Conservation (phyloP, 164 flowering plant species). For the Taxillus chinensis region DNA sequence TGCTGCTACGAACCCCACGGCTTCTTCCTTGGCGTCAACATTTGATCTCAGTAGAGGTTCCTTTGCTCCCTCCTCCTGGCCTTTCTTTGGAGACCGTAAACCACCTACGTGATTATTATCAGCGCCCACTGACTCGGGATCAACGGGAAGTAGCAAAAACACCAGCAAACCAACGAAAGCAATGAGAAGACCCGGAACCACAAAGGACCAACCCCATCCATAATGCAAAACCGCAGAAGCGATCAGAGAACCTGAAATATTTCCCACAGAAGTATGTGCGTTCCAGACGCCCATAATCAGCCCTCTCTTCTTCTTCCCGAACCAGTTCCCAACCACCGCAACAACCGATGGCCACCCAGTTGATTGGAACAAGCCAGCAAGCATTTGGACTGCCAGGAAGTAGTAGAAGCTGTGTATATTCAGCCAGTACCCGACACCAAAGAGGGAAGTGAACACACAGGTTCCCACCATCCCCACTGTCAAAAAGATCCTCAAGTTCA, state of each 20-base stretch:
- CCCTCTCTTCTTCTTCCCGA: constrained; percentile 84
- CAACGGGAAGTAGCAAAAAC: constrained; percentile 61
- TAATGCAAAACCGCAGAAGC: constrained; percentile 62
- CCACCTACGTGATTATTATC: constrained; percentile 35
- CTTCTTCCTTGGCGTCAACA: constrained; percentile 16
- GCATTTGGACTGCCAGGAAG: constrained; percentile 59
- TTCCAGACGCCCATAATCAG: constrained; percentile 97
- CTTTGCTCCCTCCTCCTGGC: constrained; percentile 19
- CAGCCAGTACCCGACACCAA: constrained; percentile 78
- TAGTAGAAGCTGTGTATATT: constrained; percentile 62
- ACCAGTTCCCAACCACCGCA: constrained; percentile 94
- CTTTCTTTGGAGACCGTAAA: constrained; percentile 26
- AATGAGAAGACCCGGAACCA: constrained; percentile 66
- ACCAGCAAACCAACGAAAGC: constrained; percentile 44
- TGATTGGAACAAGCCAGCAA: constrained; percentile 83
- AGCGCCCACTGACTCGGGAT: constrained; percentile 61
- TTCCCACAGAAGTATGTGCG: constrained; percentile 90
- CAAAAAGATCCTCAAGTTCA: constrained; percentile 60
- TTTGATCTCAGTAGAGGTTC: constrained; percentile 38
- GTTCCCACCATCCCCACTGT: constrained; percentile 90
- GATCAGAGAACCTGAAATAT: constrained; percentile 74
- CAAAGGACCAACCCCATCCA: constrained; percentile 99
- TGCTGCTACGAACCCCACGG: constrained; percentile 82
- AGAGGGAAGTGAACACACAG: constrained; percentile 68
- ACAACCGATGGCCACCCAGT: constrained; percentile 99